phyloP scores from a whole-genome alignment of 441 rosid genomes.

The Codiaeum variegatum region DNA sequence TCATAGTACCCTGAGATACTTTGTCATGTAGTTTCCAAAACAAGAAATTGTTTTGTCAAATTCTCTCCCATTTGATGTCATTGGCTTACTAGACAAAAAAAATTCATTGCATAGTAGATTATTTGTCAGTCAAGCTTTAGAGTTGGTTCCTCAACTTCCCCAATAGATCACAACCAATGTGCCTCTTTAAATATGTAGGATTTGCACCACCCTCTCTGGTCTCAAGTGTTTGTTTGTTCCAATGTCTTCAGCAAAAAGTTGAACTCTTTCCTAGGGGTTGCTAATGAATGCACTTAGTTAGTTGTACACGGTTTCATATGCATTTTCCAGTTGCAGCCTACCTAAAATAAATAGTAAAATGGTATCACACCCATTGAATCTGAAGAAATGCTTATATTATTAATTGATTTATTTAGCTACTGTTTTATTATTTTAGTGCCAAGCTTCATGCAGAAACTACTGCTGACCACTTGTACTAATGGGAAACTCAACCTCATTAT shows the following conservation, averaged over 20 bases:
- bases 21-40: not conserved
- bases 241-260: not conserved
- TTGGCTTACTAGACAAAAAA: not conserved
- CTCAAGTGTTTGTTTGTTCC: not conserved
- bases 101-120: not conserved
- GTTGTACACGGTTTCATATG: not conserved
- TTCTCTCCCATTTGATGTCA: not conserved
- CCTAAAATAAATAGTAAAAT: not conserved
- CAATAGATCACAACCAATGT: not conserved
- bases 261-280: not conserved
- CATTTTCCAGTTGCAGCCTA: not conserved
- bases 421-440: not conserved
- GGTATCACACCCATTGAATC: not conserved
- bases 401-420: not conserved
- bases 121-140: not conserved
- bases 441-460: not conserved
- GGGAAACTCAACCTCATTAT: not conserved
- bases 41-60: not conserved
- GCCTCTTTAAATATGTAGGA: slow-evolving; percentile 1
- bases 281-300: not conserved
- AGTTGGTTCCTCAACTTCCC: not conserved
- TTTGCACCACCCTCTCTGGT: not conserved
- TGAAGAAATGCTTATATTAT: not conserved
- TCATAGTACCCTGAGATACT: not conserved
- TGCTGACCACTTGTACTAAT: not conserved